Conservation (phyloP, 1,284 basidiomycete genomes). For the Rhodotorula sp. region DNA sequence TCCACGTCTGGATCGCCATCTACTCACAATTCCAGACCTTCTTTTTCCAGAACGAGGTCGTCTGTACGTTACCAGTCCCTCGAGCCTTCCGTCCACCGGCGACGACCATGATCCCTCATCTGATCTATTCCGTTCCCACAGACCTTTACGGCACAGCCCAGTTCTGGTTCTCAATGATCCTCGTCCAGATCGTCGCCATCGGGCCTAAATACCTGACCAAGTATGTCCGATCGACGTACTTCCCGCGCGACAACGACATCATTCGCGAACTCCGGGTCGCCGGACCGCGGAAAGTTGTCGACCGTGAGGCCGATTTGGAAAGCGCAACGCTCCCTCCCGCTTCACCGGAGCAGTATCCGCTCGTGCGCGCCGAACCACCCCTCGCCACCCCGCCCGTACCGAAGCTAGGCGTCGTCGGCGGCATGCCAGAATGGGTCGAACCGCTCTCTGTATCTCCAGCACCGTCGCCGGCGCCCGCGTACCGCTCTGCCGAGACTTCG, state of each 20-base stretch:
- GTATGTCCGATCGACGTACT: slow-evolving; percentile 63
- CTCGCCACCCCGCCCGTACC: background rate
- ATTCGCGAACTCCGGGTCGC: slow-evolving; percentile 62
- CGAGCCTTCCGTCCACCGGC: too few relatives aligned
- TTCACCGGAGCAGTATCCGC: background rate
- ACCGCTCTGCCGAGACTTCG: slow-evolving; percentile 3
- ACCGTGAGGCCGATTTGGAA: slow-evolving; percentile 6
- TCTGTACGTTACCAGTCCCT: slow-evolving; percentile 15
- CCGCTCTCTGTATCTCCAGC: background rate
- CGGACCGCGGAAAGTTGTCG: background rate
- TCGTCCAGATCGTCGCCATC: slow-evolving; percentile 68
- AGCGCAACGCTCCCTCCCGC: too few relatives aligned
- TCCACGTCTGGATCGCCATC: slow-evolving; percentile 74
- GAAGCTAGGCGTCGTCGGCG: slow-evolving; percentile 1
- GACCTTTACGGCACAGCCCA: slow-evolving; percentile 72
- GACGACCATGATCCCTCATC: background rate
- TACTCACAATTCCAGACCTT: slow-evolving; percentile 71
- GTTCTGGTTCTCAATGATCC: slow-evolving; percentile 75
- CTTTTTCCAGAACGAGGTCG: slow-evolving; percentile 66
- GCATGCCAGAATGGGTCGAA: background rate
- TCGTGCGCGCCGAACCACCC: slow-evolving; percentile 13
- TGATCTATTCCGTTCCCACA: slow-evolving; percentile 1
- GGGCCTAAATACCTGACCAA: slow-evolving; percentile 53
- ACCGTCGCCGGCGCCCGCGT: too few relatives aligned
- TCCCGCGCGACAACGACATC: slow-evolving; percentile 75